Conservation (phyloP, 225 moss, liverwort and hornwort species). For the Polytrichum commune region DNA sequence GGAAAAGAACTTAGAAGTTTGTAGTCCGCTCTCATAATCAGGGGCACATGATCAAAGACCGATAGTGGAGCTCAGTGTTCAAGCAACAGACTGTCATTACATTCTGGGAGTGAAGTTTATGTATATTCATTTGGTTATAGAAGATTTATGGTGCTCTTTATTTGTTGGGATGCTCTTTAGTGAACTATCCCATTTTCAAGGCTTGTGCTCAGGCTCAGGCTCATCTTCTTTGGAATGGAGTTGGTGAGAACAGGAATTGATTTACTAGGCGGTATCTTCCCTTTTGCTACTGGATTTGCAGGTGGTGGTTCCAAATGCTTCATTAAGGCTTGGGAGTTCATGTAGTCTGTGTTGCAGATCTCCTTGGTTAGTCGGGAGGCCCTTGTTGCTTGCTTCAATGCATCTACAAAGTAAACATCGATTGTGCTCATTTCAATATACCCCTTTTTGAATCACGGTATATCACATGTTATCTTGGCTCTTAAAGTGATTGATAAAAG, state of each 20-base stretch:
- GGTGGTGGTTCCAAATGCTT: constrained; percentile 21
- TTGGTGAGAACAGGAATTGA: background rate
- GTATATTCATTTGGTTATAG: too few species aligned
- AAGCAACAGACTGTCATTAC: too few species aligned
- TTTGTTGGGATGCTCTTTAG: constrained; percentile 25
- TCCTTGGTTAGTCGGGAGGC: constrained; percentile 24
- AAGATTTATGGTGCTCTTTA: constrained; percentile 2
- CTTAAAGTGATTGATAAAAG: too few species aligned
- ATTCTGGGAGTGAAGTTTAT: too few species aligned
- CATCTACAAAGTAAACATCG: constrained; percentile 13
- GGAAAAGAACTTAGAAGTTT: too few species aligned
- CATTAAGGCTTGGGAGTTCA: constrained; percentile 27
- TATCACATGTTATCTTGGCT: too few species aligned
- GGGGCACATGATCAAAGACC: too few species aligned
- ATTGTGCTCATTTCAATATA: constrained; percentile 15
- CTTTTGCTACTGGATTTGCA: constrained; percentile 21
- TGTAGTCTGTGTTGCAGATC: constrained; percentile 20
- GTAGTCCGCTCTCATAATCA: too few species aligned
- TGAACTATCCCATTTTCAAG: constrained; percentile 35
- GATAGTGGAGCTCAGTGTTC: too few species aligned
- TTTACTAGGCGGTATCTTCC: background rate
- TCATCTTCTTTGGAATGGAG: too few species aligned
- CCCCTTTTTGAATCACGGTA: too few species aligned
- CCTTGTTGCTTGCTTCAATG: constrained; percentile 11
- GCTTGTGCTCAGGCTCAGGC: background rate